Base-by-base conservation (phyloP, 2,329 filamentous ascomycete species). In the Pyricularia pennisetigena region DNA sequence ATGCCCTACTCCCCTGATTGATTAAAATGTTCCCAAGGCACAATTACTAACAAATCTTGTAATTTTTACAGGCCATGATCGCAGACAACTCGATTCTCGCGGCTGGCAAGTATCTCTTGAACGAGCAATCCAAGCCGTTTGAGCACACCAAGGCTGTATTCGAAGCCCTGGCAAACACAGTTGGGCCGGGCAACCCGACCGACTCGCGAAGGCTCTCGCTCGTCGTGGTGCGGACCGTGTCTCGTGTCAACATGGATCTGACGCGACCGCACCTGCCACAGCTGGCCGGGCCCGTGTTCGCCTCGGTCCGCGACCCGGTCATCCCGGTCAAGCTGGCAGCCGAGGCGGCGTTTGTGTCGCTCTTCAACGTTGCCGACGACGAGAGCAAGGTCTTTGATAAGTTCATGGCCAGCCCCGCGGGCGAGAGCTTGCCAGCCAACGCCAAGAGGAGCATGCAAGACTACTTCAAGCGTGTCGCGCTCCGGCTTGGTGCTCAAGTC, bases 241-340 rank as follows among this genome's bases (percentile, higher is more conserved):
- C 90, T 70, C 89, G 95, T 68, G 84, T 89, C 63, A 88, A 95
- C 76, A 89, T 90, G 75, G 92, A 95, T 67, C 82, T 95, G 74
- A 86, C 94, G 54, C 88, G 92, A 30, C 92, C 94, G 16, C 93
- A 97, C 76, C 83, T 98, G 65, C 81, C 88, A 10, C 80, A 93
- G 2, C 85, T 99, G n/a, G 90, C 92, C 1, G 89, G 90, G 1
- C 88, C 93, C 1, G 86, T 98, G 63, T 99, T 99, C 77, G 88
- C 91, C 61, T 91, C 91, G 67, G 95, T 99, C 30, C 88, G 96
- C 69, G 95, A 99, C 77, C 84, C 88, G 10, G 89, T 98, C 6
- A 98, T 99, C 71, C 96, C 96, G 0, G 90, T 99, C 75, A 99
- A 99, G 79, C 84, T 99, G 30, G 90, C 94, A 0, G 94, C 95